Evolutionary conservation across 2,329 filamentous ascomycete species (phyloP).

Genomic region (Microdochium nivale): DNA sequence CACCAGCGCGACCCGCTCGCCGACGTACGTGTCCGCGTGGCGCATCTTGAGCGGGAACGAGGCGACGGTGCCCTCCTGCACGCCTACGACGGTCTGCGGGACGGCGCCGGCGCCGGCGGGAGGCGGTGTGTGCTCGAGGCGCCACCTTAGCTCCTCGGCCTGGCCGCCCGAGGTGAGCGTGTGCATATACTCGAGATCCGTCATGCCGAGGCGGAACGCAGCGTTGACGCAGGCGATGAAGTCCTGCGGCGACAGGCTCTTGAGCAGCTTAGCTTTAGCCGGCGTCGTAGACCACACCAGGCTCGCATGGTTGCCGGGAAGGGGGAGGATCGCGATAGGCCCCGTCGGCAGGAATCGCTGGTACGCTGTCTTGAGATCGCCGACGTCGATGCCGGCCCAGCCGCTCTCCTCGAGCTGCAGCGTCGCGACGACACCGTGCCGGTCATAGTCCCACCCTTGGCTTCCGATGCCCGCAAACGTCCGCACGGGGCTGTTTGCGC

Average conservation of each 20-base stretch:
- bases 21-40: conserved; percentile 89
- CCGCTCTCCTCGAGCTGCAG: conserved; percentile 59
- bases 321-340: conserved; percentile 81
- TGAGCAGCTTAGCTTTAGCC: conserved; percentile 68
- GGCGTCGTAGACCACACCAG: conserved; percentile 94
- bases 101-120: conserved; percentile 38
- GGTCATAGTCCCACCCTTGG: conserved; percentile 86
- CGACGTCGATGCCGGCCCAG: conserved; percentile 43
- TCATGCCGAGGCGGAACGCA: conserved; percentile 72
- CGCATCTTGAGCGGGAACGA: conserved; percentile 87
- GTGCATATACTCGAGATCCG: conserved; percentile 80
- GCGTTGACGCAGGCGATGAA: conserved; percentile 88
- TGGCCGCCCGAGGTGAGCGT: conserved; percentile 44
- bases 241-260: conserved; percentile 61
- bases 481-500: conserved; percentile 88
- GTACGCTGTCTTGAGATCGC: conserved; percentile 67
- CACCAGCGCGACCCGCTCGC: conserved; percentile 81
- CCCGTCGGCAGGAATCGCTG: conserved; percentile 92
- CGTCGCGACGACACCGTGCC: conserved; percentile 87
- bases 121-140: conserved; percentile 57
- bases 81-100: conserved; percentile 57
- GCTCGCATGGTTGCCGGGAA: conserved; percentile 75
- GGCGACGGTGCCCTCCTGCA: conserved; percentile 74
- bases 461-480: conserved; percentile 80
- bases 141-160: conserved; percentile 76